Evolutionary conservation across 169 alveolate genomes (phyloP).

Genomic region (Plasmodium adleri): DNA sequence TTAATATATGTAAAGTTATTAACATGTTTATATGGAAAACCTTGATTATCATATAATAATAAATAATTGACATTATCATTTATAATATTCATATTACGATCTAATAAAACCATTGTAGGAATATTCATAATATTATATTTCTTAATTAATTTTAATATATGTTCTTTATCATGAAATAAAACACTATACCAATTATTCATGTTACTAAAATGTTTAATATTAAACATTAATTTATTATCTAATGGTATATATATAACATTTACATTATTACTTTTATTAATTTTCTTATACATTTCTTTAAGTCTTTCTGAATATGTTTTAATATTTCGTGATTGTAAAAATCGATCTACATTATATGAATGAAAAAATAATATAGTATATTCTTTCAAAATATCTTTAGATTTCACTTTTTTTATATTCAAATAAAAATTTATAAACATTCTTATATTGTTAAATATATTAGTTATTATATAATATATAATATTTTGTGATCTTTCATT

Average conservation of each 20-base stretch:
- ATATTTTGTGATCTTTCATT: slow-evolving; percentile 35
- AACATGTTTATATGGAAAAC: slow-evolving; percentile 38
- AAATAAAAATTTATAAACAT: slow-evolving; percentile 50
- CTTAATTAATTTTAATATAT: slow-evolving; percentile 61
- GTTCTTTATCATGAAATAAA: slow-evolving; percentile 53
- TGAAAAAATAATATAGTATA: slow-evolving; percentile 72
- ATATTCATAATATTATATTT: slow-evolving; percentile 68
- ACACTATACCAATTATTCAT: slow-evolving; percentile 74
- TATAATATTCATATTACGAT: slow-evolving; percentile 59
- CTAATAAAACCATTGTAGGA: slow-evolving; percentile 71
- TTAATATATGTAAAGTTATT: slow-evolving; percentile 52
- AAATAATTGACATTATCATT: slow-evolving; percentile 71
- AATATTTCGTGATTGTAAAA: slow-evolving; percentile 56
- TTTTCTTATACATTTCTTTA: slow-evolving; percentile 44
- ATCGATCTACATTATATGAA: slow-evolving; percentile 65
- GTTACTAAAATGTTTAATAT: slow-evolving; percentile 61
- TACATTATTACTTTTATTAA: slow-evolving; percentile 42
- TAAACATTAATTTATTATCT: slow-evolving; percentile 54
- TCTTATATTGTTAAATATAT: slow-evolving; percentile 33
- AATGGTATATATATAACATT: slow-evolving; percentile 50
- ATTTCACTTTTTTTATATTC: slow-evolving; percentile 34
- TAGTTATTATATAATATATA: slow-evolving; percentile 26
- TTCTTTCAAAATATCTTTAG: slow-evolving; percentile 27
- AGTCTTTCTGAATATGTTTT: slow-evolving; percentile 66
- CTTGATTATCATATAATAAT: slow-evolving; percentile 36